Conservation (phyloP, 257 asterid species). For the Ligustrum vulgare region DNA sequence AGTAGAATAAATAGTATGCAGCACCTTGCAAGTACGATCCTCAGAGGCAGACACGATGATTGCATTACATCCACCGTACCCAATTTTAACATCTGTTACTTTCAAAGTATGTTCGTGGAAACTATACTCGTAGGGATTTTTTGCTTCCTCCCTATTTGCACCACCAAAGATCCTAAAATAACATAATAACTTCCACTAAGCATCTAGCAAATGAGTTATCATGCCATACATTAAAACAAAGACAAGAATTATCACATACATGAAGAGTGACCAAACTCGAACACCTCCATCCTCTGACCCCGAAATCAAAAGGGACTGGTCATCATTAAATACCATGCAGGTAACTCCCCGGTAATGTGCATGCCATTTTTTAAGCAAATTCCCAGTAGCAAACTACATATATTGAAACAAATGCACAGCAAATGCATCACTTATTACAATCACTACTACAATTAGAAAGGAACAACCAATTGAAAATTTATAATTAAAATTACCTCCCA, state of each 20-base stretch:
- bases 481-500: slow-evolving; percentile 73
- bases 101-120: slow-evolving; percentile 74
- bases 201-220: neutral
- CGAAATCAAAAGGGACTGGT: slow-evolving; percentile 80
- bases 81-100: slow-evolving; percentile 74
- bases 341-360: slow-evolving; percentile 84
- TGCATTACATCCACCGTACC: slow-evolving; percentile 76
- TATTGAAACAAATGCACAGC: neutral
- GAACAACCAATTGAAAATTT: neutral
- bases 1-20: neutral
- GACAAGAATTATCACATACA: slow-evolving; percentile 41
- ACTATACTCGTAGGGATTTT: slow-evolving; percentile 64
- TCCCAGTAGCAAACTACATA: slow-evolving; percentile 74
- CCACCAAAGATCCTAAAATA: slow-evolving; percentile 76
- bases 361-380: slow-evolving; percentile 79
- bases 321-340: slow-evolving; percentile 74
- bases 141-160: slow-evolving; percentile 52
- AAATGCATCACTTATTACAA: slow-evolving; percentile 4
- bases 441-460: slow-evolving; percentile 8
- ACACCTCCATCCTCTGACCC: slow-evolving; percentile 93
- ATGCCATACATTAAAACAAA: neutral
- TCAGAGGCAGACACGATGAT: slow-evolving; percentile 84
- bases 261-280: slow-evolving; percentile 95
- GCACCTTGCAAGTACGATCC: slow-evolving; percentile 98
- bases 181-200: slow-evolving; percentile 13